These are phyloP conservation scores for Dysphania ambrosioides DNA, from an alignment of 148 eudicot species.

Conservation along the genomic window DNA sequence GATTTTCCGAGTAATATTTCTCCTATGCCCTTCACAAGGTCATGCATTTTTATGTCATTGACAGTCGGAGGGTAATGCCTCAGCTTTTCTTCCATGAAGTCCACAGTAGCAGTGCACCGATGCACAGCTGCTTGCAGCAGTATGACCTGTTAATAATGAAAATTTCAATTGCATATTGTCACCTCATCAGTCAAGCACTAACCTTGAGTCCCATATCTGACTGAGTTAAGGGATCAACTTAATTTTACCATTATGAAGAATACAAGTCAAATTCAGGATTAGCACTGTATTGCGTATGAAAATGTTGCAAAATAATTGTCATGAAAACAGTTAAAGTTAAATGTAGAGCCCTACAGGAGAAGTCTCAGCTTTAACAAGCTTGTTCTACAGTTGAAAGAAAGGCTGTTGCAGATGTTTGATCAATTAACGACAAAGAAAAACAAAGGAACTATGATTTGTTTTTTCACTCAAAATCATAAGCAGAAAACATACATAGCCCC, in stretches of 20 bases:
- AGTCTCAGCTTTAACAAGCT: neutral
- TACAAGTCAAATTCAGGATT: neutral
- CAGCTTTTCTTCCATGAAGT: slow-evolving; percentile 40
- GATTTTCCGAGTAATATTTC: slow-evolving; percentile 32
- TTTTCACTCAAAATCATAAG: neutral
- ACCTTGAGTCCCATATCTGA: neutral
- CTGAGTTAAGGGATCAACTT: neutral
- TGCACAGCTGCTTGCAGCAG: slow-evolving; percentile 38
- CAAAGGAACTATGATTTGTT: neutral
- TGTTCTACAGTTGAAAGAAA: neutral
- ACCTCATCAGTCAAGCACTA: neutral
- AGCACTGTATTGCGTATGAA: neutral
- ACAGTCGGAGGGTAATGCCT: slow-evolving; percentile 37
- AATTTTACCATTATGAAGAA: neutral
- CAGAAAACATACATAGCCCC: neutral
- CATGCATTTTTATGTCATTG: slow-evolving; percentile 31
- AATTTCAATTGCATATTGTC: neutral
- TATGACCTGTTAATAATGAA: slow-evolving; percentile 27
- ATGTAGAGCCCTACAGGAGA: neutral
- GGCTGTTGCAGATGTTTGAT: neutral
- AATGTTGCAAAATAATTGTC: neutral
- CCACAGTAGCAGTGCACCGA: slow-evolving; percentile 32
- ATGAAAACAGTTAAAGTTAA: neutral
- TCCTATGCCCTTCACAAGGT: slow-evolving; percentile 23
- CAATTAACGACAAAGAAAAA: neutral